phyloP scores from a whole-genome alignment of 1,284 basidiomycete genomes.

The Ceratobasidium sp. region DNA sequence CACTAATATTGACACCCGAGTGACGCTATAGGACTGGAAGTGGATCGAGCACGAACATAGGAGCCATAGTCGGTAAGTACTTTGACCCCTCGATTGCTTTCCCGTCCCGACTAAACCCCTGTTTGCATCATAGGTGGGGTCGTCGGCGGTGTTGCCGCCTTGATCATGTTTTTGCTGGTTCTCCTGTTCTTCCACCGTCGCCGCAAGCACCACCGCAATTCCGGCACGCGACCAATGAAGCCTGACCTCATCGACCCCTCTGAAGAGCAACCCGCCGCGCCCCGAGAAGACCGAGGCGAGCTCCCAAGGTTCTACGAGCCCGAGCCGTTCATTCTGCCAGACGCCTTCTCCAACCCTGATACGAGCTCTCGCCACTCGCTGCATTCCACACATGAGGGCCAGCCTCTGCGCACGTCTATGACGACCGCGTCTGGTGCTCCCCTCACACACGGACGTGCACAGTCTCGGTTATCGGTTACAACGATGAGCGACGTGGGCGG shows the following conservation, averaged over 20 bases:
- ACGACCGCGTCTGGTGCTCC: not conserved
- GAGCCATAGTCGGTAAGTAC: slow-evolving; percentile 70
- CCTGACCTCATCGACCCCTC: slow-evolving; percentile 36
- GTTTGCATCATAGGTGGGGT: slow-evolving; percentile 20
- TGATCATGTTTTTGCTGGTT: slow-evolving; percentile 60
- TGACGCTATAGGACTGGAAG: not conserved
- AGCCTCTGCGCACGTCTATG: not conserved
- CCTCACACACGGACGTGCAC: not conserved
- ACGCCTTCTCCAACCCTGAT: slow-evolving; percentile 60
- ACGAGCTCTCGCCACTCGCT: slow-evolving; percentile 42
- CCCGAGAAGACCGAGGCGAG: slow-evolving; percentile 27
- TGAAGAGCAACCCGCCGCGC: slow-evolving; percentile 12
- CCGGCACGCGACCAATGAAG: slow-evolving; percentile 34
- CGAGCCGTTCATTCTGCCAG: slow-evolving; percentile 75
- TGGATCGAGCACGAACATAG: slow-evolving; percentile 56
- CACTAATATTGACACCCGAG: not conserved
- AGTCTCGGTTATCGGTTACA: slow-evolving; percentile 20
- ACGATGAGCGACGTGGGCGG: slow-evolving; percentile 17
- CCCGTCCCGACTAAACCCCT: no score
- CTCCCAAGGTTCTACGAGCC: slow-evolving; percentile 66
- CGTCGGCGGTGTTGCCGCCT: slow-evolving; percentile 66
- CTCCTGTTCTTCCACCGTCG: slow-evolving; percentile 66
- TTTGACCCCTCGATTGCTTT: not conserved
- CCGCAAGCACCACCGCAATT: slow-evolving; percentile 49
- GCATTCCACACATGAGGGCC: slow-evolving; percentile 18